These are phyloP conservation scores for Diaporthe sp. DNA, from an alignment of 2,329 filamentous ascomycete genomes.

Conservation along the genomic window DNA sequence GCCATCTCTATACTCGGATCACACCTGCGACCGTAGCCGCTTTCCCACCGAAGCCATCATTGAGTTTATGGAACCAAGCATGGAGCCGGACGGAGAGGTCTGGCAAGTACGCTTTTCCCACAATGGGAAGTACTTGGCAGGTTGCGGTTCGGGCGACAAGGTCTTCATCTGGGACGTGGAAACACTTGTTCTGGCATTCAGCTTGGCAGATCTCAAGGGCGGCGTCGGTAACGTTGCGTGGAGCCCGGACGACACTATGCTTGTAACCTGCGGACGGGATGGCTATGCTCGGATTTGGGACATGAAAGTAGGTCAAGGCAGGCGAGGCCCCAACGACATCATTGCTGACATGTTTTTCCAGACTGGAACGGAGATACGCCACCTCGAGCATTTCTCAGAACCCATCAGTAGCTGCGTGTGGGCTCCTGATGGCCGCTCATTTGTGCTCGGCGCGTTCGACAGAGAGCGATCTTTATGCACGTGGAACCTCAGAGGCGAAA, in stretches of 20 bases:
- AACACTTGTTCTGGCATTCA: slow-evolving; percentile 75
- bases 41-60: slow-evolving; percentile 82
- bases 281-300: slow-evolving; percentile 83
- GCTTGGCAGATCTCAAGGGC: slow-evolving; percentile 74
- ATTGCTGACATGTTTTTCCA: slow-evolving; percentile 49
- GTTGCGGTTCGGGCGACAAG: slow-evolving; percentile 80
- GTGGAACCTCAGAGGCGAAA: slow-evolving; percentile 76
- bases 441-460: slow-evolving; percentile 85
- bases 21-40: slow-evolving; percentile 82
- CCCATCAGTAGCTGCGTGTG: slow-evolving; percentile 93
- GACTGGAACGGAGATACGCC: slow-evolving; percentile 74
- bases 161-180: slow-evolving; percentile 87
- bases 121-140: slow-evolving; percentile 85
- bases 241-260: slow-evolving; percentile 90
- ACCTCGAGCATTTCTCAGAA: slow-evolving; percentile 80
- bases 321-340: not conserved
- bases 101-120: slow-evolving; percentile 95
- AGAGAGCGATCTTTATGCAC: slow-evolving; percentile 75
- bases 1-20: slow-evolving; percentile 91
- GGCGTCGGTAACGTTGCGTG: slow-evolving; percentile 87
- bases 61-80: slow-evolving; percentile 77
- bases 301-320: slow-evolving; percentile 66
- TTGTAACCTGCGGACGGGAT: slow-evolving; percentile 87
- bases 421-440: slow-evolving; percentile 81
- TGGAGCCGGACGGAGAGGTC: slow-evolving; percentile 76